These are phyloP conservation scores for Colletotrichum lindemuthianum DNA, from an alignment of 2,329 filamentous ascomycete genomes.

Conservation along the genomic window DNA sequence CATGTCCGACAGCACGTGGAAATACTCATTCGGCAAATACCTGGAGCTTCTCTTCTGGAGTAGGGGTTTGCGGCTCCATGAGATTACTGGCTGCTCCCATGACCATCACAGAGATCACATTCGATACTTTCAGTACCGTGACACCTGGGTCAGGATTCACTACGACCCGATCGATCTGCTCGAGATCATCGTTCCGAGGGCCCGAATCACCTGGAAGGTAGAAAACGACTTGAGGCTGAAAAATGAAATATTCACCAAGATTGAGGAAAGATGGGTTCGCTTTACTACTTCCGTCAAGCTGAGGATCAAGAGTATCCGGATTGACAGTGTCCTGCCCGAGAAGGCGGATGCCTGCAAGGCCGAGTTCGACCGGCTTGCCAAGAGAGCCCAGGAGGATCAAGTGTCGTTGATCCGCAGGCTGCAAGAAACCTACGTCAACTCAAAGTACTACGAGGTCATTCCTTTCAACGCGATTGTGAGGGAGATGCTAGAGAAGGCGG, in stretches of 20 bases:
- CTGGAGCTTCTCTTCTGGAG: conserved; percentile 98
- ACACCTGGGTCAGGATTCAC: conserved; percentile 87
- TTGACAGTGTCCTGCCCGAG: conserved; percentile 89
- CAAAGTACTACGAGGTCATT: conserved; percentile 96
- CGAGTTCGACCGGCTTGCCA: conserved; percentile 81
- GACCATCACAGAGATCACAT: conserved; percentile 94
- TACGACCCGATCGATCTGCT: conserved; percentile 93
- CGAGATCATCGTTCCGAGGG: conserved; percentile 91
- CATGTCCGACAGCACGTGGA: conserved; percentile 96
- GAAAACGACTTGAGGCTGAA: conserved; percentile 92
- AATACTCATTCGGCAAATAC: conserved; percentile 98
- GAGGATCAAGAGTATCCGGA: conserved; percentile 86
- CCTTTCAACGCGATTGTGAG: conserved; percentile 90
- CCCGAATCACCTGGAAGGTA: conserved; percentile 96
- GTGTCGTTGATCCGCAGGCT: conserved; percentile 77
- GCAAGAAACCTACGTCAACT: conserved; percentile 90
- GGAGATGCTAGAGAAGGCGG: conserved; percentile 90
- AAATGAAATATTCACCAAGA: conserved; percentile 87
- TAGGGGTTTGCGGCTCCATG: conserved; percentile 78
- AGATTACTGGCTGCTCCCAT: conserved; percentile 80
- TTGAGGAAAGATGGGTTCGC: conserved; percentile 82
- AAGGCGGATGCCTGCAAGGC: conserved; percentile 83
- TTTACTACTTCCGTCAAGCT: conserved; percentile 90
- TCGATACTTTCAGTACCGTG: conserved; percentile 89
- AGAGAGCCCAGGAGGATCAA: conserved; percentile 87